These are phyloP conservation scores for Dioszegia crocea DNA, from an alignment of 768 basidiomycete genomes.

Conservation along the genomic window DNA sequence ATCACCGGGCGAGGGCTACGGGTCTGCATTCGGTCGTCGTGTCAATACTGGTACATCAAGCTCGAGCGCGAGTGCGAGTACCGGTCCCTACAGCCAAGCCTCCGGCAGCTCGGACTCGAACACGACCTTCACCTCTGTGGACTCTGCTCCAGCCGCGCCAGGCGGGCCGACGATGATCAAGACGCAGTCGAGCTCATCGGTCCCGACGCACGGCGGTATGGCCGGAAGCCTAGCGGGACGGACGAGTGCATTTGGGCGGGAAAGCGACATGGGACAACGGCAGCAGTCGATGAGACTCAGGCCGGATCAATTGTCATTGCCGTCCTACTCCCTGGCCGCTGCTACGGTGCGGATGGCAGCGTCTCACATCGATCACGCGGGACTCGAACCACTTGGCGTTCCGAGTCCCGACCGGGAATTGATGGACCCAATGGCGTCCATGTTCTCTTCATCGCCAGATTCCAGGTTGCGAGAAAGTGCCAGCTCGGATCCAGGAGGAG, in stretches of 20 bases:
- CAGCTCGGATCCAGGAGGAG: constrained; percentile 46
- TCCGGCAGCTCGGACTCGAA: constrained; percentile 20
- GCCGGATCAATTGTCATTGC: constrained; percentile 30
- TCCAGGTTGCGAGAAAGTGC: constrained; percentile 14
- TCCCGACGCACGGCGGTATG: constrained; percentile 2
- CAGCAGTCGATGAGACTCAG: neutral
- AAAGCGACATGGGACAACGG: constrained; percentile 11
- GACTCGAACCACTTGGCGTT: constrained; percentile 78
- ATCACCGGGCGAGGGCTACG: constrained; percentile 26
- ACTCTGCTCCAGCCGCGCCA: constrained; percentile 22
- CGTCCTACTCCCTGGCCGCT: constrained; percentile 40
- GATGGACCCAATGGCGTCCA: constrained; percentile 68
- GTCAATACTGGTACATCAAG: constrained; percentile 13
- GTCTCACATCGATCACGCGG: constrained; percentile 35
- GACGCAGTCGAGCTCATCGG: neutral
- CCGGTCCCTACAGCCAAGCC: constrained; percentile 3
- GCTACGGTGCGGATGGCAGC: constrained; percentile 45
- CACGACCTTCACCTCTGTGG: constrained; percentile 18
- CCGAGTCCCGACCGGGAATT: constrained; percentile 89
- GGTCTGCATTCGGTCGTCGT: neutral
- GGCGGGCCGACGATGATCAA: neutral
- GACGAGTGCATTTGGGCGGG: constrained; percentile 26
- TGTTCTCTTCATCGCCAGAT: constrained; percentile 11
- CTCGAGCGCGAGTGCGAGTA: constrained; percentile 6
- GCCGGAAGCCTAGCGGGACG: constrained; percentile 14